A percentile compares a stretch with the other conserved stretches of the same genome.
Evolutionary conservation across 768 basidiomycete species (phyloP).

Genomic region (Hypholoma sublateritium): DNA sequence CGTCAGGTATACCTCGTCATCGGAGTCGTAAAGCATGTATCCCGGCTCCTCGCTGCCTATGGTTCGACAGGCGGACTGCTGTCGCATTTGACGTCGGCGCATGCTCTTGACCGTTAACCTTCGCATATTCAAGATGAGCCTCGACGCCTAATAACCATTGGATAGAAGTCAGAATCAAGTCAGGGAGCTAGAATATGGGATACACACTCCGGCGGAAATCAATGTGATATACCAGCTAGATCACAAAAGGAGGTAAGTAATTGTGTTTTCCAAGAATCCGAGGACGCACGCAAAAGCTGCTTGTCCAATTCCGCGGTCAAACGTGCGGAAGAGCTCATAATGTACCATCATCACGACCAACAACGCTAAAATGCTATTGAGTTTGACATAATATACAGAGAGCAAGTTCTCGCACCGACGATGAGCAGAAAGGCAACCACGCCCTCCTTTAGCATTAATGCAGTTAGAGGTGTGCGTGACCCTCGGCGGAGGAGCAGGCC

Average conservation of each 20-base stretch:
- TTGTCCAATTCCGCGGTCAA: conserved; percentile 4
- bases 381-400: neutral
- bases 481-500: neutral
- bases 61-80: too few relatives aligned
- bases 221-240: conserved; percentile 15
- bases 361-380: conserved; percentile 2
- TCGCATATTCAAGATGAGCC: conserved; percentile 12
- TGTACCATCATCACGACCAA: conserved; percentile 7
- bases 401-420: neutral
- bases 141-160: neutral
- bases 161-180: neutral
- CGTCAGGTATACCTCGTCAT: too few relatives aligned
- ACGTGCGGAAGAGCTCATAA: conserved; percentile 6
- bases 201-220: conserved; percentile 9
- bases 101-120: neutral
- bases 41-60: too few relatives aligned
- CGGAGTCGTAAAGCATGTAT: too few relatives aligned
- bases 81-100: neutral
- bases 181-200: neutral
- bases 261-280: neutral
- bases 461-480: conserved; percentile 7
- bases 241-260: neutral
- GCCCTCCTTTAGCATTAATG: conserved; percentile 13
- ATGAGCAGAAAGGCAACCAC: conserved; percentile 13
- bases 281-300: conserved; percentile 14